Percentiles rank a stretch among this genome's conserved stretches.
phyloP scores from a whole-genome alignment of 2,329 filamentous ascomycete species.

The Harringtonia lauricola region DNA sequence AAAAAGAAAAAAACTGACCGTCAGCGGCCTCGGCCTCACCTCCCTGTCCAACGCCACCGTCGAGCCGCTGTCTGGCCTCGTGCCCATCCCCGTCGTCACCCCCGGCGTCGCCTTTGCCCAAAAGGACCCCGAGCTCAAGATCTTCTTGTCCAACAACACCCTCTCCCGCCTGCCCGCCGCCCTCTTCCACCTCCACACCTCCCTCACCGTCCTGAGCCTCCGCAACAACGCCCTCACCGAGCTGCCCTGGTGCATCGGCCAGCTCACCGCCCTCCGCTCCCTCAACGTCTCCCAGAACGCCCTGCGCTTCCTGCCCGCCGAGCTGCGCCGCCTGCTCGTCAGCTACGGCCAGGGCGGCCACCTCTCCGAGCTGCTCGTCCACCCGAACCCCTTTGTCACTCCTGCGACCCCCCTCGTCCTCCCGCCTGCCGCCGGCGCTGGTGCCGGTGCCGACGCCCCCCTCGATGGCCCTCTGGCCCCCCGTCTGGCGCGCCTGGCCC shows the following conservation, averaged over 20 bases:
- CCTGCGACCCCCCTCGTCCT: too few relatives aligned
- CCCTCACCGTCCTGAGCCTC: constrained; percentile 54
- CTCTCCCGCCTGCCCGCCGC: constrained; percentile 45
- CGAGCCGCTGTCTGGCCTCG: constrained; percentile 41
- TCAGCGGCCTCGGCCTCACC: constrained; percentile 34
- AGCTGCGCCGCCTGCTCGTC: constrained; percentile 45
- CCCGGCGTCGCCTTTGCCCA: constrained; percentile 49
- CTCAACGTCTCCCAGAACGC: constrained; percentile 58
- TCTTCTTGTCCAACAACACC: constrained; percentile 51
- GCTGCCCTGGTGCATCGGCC: constrained; percentile 47
- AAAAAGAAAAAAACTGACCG: too few relatives aligned
- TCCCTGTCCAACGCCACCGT: constrained; percentile 46
- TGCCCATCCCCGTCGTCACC: constrained; percentile 40
- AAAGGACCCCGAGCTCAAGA: constrained; percentile 44
- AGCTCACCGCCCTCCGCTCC: constrained; percentile 44
- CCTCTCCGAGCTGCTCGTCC: constrained; percentile 41
- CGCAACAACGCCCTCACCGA: constrained; percentile 51
- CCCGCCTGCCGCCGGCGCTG: too few relatives aligned
- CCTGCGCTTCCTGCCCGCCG: constrained; percentile 49
- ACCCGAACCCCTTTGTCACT: constrained; percentile 54
- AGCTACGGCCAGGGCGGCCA: constrained; percentile 22
- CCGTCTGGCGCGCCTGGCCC: constrained; percentile 1
- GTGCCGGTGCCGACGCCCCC: too few relatives aligned
- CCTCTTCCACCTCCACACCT: constrained; percentile 45
- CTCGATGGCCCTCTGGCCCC: too few relatives aligned